Base-by-base conservation (phyloP, 208 protist genomes). In the Trypanosoma platydactyli region DNA sequence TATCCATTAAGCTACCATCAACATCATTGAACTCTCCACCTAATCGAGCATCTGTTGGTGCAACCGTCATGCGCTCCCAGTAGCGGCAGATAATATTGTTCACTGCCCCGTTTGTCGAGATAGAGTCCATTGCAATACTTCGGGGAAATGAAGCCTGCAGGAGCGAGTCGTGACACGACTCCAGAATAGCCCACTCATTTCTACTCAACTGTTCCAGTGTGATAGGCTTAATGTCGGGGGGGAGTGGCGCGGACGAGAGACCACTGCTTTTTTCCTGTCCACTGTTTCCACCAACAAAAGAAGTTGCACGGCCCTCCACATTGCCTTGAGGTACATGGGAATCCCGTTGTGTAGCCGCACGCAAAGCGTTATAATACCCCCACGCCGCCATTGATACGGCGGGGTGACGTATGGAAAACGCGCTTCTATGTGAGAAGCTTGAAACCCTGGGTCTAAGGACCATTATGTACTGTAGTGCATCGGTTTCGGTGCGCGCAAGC, bases 1-100 rank as follows among this genome's bases (percentile, higher is more conserved):
- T 18, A 20, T 25, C 12, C 15, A 24, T 5, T 20, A 6, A 15
- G 5, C 22, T 18, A 27, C 6, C 18, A 15, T 15, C 18, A 55
- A 27, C 41, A 5, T 16, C 16, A 18, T 22, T 7, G 35, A 58
- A 60, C 18, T 29, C 27, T 20, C 5, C 22, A 33, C 38, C 13
- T 16, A 61, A 41, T 38, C 56, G 29, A 0, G 24, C 7, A 16
- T 38, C 61, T 13, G 20, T 22, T 49, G 78, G 50, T 0, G 84
- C 80, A n/a, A 90, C 81, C 38, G 89, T 95, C 12, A 95, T 48
- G 18, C 86, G 81, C 20, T 88, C 80, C 86, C 89, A 95, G 64
- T 88, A 92, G 40, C 89, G 89, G 4, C 73, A 76, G 52, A 95
- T 89, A 30, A 89, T 41, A 61, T 91, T 81, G 65, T 92, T 91